Evolutionary conservation across 2,329 filamentous ascomycete genomes (phyloP).

Genomic region (Penicillium frequentans): DNA sequence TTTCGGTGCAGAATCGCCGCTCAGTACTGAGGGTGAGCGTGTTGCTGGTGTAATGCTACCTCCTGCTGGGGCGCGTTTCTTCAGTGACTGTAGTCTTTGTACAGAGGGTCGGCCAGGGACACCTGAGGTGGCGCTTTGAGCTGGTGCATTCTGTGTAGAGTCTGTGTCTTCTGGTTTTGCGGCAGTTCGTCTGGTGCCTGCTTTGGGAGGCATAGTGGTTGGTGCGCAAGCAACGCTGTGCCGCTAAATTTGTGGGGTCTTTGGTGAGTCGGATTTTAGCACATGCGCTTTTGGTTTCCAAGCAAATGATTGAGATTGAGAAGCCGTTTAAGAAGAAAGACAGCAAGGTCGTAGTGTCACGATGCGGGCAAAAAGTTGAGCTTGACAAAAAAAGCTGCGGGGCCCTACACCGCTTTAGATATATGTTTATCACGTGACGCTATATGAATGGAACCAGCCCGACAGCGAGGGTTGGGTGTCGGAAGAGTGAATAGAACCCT

Average conservation of each 20-base stretch:
- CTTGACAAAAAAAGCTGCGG: constrained; percentile 24
- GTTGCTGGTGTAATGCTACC: constrained; percentile 36
- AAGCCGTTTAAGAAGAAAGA: neutral
- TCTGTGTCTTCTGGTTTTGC: constrained; percentile 4
- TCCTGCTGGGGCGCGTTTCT: constrained; percentile 34
- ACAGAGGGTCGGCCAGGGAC: constrained; percentile 34
- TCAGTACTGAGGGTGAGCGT: constrained; percentile 21
- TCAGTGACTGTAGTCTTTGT: constrained; percentile 45
- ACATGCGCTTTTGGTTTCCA: neutral
- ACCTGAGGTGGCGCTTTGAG: constrained; percentile 15
- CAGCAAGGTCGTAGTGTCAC: neutral
- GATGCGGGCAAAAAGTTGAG: constrained; percentile 19
- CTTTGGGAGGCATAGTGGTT: constrained; percentile 6
- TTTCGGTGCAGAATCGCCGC: constrained; percentile 36
- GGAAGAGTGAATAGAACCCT: neutral
- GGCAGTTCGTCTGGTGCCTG: constrained; percentile 24
- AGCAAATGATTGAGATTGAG: neutral
- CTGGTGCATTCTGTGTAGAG: constrained; percentile 12
- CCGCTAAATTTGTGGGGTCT: neutral
- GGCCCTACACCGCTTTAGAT: constrained; percentile 17
- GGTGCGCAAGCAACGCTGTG: neutral
- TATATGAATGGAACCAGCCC: neutral
- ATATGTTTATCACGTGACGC: constrained; percentile 6
- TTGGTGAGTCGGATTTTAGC: no score
- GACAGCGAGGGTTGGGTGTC: neutral